Evolutionary conservation across 768 basidiomycete species (phyloP).

Genomic region (Agrocybe praecox): DNA sequence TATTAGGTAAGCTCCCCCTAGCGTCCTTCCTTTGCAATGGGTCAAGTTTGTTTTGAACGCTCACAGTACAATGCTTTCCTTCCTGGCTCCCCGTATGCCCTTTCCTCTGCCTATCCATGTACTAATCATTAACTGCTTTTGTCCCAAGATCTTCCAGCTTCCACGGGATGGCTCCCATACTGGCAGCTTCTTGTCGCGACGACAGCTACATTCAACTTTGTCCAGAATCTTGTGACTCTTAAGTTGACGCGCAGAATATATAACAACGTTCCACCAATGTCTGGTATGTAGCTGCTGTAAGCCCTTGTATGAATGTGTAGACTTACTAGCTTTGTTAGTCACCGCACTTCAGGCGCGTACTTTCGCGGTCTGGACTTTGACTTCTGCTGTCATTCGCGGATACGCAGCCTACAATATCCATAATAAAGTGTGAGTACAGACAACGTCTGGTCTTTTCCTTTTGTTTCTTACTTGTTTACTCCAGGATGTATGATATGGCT

Average conservation of each 20-base stretch:
- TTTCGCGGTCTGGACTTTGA: slow-evolving; percentile 91
- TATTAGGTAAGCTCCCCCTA: slow-evolving; percentile 20
- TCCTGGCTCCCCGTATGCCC: slow-evolving; percentile 24
- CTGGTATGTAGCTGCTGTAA: slow-evolving; percentile 30
- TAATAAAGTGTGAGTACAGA: slow-evolving; percentile 68
- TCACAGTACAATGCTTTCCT: slow-evolving; percentile 20
- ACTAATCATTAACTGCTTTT: neutral
- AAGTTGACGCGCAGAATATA: slow-evolving; percentile 83
- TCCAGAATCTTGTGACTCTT: slow-evolving; percentile 81
- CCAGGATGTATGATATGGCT: slow-evolving; percentile 88
- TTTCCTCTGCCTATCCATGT: neutral
- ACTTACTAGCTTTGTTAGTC: slow-evolving; percentile 48
- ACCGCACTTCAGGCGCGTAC: slow-evolving; percentile 86
- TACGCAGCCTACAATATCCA: slow-evolving; percentile 92
- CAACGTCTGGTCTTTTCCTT: slow-evolving; percentile 14
- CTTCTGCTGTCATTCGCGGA: slow-evolving; percentile 77
- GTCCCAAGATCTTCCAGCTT: slow-evolving; percentile 61
- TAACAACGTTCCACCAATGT: slow-evolving; percentile 40
- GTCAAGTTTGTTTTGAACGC: neutral
- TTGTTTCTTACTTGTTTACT: neutral
- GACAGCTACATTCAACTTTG: slow-evolving; percentile 82
- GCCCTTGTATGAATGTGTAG: neutral
- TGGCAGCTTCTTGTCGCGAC: slow-evolving; percentile 87
- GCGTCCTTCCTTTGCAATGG: neutral
- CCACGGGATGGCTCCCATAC: slow-evolving; percentile 73